Percentiles rank a stretch among this genome's conserved stretches.
These are phyloP conservation scores for Amanita jacksonii DNA, from an alignment of 768 basidiomycete genomes.

Conservation along the genomic window DNA sequence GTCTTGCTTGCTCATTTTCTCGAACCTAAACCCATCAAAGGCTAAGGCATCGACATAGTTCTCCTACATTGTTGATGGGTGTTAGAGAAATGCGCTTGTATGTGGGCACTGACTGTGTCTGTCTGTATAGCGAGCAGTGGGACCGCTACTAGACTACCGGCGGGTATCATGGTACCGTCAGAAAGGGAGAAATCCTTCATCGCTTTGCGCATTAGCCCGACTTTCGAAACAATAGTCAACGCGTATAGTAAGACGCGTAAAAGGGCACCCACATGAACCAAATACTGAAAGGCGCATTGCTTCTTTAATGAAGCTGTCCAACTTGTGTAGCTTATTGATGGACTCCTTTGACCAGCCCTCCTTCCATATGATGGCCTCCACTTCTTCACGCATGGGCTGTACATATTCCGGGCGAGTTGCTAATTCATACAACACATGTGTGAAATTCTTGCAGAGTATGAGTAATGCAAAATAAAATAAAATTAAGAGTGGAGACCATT, in stretches of 20 bases:
- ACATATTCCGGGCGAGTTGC: constrained; percentile 24
- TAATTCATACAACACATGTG: constrained; percentile 26
- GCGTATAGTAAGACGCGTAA: neutral
- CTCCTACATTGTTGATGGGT: constrained; percentile 6
- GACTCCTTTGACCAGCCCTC: constrained; percentile 30
- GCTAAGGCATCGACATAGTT: constrained; percentile 23
- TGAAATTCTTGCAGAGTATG: constrained; percentile 23
- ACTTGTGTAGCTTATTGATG: constrained; percentile 28
- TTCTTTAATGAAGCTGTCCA: constrained; percentile 39
- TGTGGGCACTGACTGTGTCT: constrained; percentile 4
- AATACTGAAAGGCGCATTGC: constrained; percentile 22
- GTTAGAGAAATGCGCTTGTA: neutral
- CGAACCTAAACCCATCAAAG: constrained; percentile 36
- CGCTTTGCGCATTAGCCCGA: constrained; percentile 22
- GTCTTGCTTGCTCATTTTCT: constrained; percentile 19
- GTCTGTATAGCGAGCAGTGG: constrained; percentile 10
- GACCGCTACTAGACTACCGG: constrained; percentile 15
- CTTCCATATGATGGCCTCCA: constrained; percentile 24
- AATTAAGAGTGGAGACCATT: constrained; percentile 17
- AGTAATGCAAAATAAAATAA: neutral
- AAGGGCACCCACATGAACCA: constrained; percentile 14
- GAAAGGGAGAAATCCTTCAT: constrained; percentile 29
- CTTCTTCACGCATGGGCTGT: constrained; percentile 31
- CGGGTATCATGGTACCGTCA: constrained; percentile 18
- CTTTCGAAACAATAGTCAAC: constrained; percentile 3